A percentile compares a stretch with the other conserved stretches of the same genome.
Conservation (phyloP, 306 rosid species). For the Prunus kanzakura region DNA sequence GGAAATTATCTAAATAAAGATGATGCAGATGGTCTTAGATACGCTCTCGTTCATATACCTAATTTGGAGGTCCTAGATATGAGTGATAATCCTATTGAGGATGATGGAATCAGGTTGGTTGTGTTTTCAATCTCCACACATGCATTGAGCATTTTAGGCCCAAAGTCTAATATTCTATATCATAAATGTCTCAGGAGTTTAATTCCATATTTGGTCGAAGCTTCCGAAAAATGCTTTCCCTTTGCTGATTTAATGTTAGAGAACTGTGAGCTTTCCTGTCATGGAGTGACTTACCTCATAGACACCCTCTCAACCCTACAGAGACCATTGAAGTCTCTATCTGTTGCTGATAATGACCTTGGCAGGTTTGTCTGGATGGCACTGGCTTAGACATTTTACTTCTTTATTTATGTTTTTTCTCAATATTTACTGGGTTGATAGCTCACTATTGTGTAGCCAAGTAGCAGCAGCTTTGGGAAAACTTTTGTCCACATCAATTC, state of each 20-base stretch:
- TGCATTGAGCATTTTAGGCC: conserved; percentile 17
- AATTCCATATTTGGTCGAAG: conserved; percentile 56
- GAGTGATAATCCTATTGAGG: conserved; percentile 76
- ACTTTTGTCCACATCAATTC: conserved; percentile 49
- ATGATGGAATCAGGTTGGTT: conserved; percentile 74
- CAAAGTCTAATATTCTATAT: conserved; percentile 29
- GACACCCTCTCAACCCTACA: conserved; percentile 47
- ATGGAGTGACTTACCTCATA: conserved; percentile 58
- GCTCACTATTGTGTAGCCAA: conserved; percentile 44
- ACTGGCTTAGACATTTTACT: conserved; percentile 15
- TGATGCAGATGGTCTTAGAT: conserved; percentile 57
- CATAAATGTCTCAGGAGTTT: conserved; percentile 56
- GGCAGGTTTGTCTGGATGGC: conserved; percentile 67
- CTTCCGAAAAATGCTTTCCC: conserved; percentile 42
- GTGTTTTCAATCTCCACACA: conserved; percentile 19
- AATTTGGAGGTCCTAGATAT: conserved; percentile 85
- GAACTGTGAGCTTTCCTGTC: conserved; percentile 62
- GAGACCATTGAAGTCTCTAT: conserved; percentile 68
- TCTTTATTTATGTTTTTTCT: conserved; percentile 19
- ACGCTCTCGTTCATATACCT: conserved; percentile 61
- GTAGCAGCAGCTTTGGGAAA: conserved; percentile 68
- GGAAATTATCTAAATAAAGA: conserved; percentile 60
- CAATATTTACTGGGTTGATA: conserved; percentile 20
- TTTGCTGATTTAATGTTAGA: conserved; percentile 59
- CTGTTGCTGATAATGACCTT: conserved; percentile 77